Evolutionary conservation across 2,329 filamentous ascomycete genomes (phyloP).

Genomic region (Scorias spongiosa): DNA sequence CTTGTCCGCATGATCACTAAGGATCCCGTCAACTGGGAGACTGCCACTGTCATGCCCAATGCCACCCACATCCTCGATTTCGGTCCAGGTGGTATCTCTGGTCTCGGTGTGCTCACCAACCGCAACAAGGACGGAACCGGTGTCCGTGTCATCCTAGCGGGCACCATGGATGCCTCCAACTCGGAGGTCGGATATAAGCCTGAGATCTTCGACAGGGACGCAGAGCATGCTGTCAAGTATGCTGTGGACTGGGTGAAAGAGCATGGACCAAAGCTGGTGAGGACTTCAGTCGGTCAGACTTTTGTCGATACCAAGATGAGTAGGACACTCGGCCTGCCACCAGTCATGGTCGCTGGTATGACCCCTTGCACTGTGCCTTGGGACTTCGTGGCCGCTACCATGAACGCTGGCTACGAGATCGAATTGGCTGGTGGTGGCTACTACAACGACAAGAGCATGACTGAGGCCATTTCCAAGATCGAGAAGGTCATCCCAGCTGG

Average conservation of each 20-base stretch:
- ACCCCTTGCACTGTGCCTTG: constrained; percentile 77
- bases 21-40: constrained; percentile 91
- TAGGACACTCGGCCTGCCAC: constrained; percentile 67
- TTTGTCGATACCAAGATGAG: constrained; percentile 97
- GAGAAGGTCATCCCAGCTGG: constrained; percentile 71
- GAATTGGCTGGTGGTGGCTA: constrained; percentile 84
- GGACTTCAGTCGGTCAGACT: constrained; percentile 74
- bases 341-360: constrained; percentile 87
- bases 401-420: constrained; percentile 91
- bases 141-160: constrained; percentile 88
- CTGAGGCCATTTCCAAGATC: constrained; percentile 67
- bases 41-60: constrained; percentile 74
- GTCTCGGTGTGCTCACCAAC: constrained; percentile 88
- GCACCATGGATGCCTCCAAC: constrained; percentile 80
- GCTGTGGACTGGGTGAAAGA: constrained; percentile 97
- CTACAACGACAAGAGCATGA: constrained; percentile 71
- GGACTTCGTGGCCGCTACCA: constrained; percentile 83
- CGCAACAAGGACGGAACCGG: constrained; percentile 98
- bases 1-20: constrained; percentile 87
- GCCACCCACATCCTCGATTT: constrained; percentile 96
- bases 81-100: constrained; percentile 90
- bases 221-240: constrained; percentile 86
- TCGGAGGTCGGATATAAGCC: constrained; percentile 93
- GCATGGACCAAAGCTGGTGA: constrained; percentile 81
- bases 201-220: constrained; percentile 91